Evolutionary conservation across 2,329 filamentous ascomycete species (phyloP).

Genomic region (Diaporthe aspalathi): DNA sequence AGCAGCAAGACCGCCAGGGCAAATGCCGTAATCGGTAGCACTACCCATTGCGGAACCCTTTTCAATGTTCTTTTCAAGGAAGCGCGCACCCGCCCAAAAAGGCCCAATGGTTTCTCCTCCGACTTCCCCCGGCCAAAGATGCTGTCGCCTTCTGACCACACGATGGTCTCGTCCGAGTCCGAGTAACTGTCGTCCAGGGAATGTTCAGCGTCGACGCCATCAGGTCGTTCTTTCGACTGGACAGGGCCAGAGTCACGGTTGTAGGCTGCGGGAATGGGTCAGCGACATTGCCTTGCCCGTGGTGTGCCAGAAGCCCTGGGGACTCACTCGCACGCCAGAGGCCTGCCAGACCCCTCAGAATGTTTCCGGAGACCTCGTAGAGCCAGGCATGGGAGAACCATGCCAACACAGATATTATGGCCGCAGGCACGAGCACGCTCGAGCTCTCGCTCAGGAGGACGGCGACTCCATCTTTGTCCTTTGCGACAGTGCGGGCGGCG

Average conservation of each 20-base stretch:
- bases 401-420: slow-evolving; percentile 14
- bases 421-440: slow-evolving; percentile 22
- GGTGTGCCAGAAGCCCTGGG: not conserved
- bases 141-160: slow-evolving; percentile 18
- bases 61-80: not conserved
- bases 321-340: slow-evolving; percentile 25
- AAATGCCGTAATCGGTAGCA: not conserved
- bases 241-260: not conserved
- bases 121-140: slow-evolving; percentile 1
- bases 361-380: slow-evolving; percentile 21
- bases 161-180: slow-evolving; percentile 24
- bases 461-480: slow-evolving; percentile 23
- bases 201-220: not conserved
- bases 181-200: slow-evolving; percentile 8
- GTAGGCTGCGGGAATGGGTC: not conserved
- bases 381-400: slow-evolving; percentile 24
- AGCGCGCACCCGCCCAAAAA: slow-evolving; percentile 1
- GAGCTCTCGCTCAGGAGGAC: slow-evolving; percentile 25
- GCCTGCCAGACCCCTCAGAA: slow-evolving; percentile 13
- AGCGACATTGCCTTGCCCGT: not conserved
- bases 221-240: slow-evolving; percentile 10
- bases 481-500: slow-evolving; percentile 6
- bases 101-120: not conserved
- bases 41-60: slow-evolving; percentile 2
- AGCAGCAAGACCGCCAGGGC: slow-evolving; percentile 8